Conservation (phyloP, 345 rosid species). For the Alliaria petiolata region DNA sequence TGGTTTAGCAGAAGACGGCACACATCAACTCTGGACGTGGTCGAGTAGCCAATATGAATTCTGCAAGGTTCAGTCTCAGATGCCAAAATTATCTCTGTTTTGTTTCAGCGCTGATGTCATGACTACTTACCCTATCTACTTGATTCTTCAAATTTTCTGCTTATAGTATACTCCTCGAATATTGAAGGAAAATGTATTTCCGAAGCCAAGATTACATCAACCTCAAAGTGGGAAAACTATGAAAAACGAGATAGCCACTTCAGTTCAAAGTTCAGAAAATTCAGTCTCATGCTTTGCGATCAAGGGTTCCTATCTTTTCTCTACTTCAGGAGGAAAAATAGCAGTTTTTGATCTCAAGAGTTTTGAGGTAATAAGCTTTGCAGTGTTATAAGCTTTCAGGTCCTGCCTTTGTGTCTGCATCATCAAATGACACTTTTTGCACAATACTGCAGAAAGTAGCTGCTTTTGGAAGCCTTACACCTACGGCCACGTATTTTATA, state of each 20-base stretch:
- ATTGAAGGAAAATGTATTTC: conserved; percentile 27
- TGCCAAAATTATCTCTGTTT: neutral
- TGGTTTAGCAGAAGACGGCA: conserved; percentile 34
- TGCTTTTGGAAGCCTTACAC: conserved; percentile 31
- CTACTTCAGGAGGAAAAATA: conserved; percentile 37
- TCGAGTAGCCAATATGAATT: conserved; percentile 15
- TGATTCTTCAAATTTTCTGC: too few species aligned
- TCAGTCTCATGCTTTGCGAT: conserved; percentile 32
- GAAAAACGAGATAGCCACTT: conserved; percentile 31
- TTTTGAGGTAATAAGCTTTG: conserved; percentile 31
- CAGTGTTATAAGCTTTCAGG: neutral
- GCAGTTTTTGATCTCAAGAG: conserved; percentile 34
- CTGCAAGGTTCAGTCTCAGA: conserved; percentile 27
- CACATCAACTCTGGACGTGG: conserved; percentile 39
- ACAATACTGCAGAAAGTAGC: conserved; percentile 28
- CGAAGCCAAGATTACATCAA: conserved; percentile 27
- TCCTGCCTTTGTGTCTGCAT: neutral
- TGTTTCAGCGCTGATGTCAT: neutral
- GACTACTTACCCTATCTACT: conserved; percentile 8
- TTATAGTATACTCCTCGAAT: conserved; percentile 4
- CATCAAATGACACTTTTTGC: conserved; percentile 19
- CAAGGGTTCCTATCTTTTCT: conserved; percentile 35
- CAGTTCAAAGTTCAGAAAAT: conserved; percentile 12
- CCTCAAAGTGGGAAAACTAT: conserved; percentile 31
- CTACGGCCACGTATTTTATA: conserved; percentile 33